Base-by-base conservation (phyloP, 2,329 filamentous ascomycete species). In the Fusarium floridanum region DNA sequence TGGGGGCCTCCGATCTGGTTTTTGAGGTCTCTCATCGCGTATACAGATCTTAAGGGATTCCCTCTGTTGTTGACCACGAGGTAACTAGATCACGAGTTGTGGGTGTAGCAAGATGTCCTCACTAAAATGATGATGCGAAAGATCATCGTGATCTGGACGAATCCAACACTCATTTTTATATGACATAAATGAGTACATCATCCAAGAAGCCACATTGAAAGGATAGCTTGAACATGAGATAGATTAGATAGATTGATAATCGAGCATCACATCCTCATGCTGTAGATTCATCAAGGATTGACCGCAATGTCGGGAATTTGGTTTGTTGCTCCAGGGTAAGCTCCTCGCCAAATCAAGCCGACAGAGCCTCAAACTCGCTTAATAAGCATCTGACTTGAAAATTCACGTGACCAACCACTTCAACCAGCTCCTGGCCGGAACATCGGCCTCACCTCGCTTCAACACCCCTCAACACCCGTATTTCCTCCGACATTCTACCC, bases 401-500 rank as follows among this genome's bases (percentile, higher is more conserved):
- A 1, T 2, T 0, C 71, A 75, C 70, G 68, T 77, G 76, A 76
- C 57, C 6, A 5, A 17, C 4, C 9, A n/a, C 32, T 5, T 53
- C 66, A 62, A 34, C 64, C 70, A 70, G 72, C 66, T 43, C 36
- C 61, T 63, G 32, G 56, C 74, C 74, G 79, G 71, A 71, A 71
- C 70, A 72, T 82, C 82, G 82, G 82, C 81, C 75, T 81, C 80
- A 83, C 82, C 81, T 83, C 82, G 82, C 82, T 83, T 83, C 80
- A 82, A 83, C 78, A 70, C 73, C 71, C 67, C 70, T 72, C 76
- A 78, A 78, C 77, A 81, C 76, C 83, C 83, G 83, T 83, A 79
- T 78, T 84, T 85, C 82, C 80, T 80, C 83, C 83, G 83, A 85
- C 70, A 83, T 85, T 85, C 83, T 82, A 80, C 83, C 83, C 81